Evolutionary conservation across 768 basidiomycete species (phyloP), one percentile per base, ranked within the genome.

Genomic region (Amyloporia xantha): DNA sequence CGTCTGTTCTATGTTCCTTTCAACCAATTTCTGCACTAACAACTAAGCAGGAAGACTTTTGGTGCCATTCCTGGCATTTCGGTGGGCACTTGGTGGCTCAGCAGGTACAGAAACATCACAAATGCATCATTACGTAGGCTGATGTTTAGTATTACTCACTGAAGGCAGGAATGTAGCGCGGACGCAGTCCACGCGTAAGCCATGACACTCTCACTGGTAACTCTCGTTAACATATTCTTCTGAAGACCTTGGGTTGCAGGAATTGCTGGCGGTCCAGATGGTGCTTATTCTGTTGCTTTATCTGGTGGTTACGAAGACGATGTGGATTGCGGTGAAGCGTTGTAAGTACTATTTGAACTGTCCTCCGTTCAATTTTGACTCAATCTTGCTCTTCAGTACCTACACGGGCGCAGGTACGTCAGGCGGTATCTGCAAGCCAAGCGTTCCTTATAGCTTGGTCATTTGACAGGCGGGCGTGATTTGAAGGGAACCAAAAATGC

Each of bases 281-380:
- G 93, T 2, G 86, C 89, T 2, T 88, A 85, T 55, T 91, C 88
- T 37, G 77, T 96, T 12, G 91, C 86, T 2, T 76, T 95, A 2
- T 91, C 88, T 35, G 93, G 93, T 10, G 92, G 89, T 1, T 92
- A 92, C 49, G 84, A 87, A 26, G 90, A 91, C 47, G 90, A 91
- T 55, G 76, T 91, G 15, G 89, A 92, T 53, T 62, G 81, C 13
- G 89, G 89, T 47, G 84, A 90, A 53, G 85, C 75, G 11, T 91
- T 91, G 88, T 90, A 59, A 66, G 87, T 79, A 25, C 6, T 7
- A 35, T 39, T 12, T 13, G 86, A 78, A 23, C 5, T 9, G 2
- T 39, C 7, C 35, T 23, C 36, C 45, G 15, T 33, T 20, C 2
- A 13, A 27, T 28, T 43, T 38, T 26, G 45, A 25, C 5, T 21